Evolutionary conservation across 2,329 filamentous ascomycete species (phyloP).

Genomic region (Nothophaeocryptopus gaeumannii): DNA sequence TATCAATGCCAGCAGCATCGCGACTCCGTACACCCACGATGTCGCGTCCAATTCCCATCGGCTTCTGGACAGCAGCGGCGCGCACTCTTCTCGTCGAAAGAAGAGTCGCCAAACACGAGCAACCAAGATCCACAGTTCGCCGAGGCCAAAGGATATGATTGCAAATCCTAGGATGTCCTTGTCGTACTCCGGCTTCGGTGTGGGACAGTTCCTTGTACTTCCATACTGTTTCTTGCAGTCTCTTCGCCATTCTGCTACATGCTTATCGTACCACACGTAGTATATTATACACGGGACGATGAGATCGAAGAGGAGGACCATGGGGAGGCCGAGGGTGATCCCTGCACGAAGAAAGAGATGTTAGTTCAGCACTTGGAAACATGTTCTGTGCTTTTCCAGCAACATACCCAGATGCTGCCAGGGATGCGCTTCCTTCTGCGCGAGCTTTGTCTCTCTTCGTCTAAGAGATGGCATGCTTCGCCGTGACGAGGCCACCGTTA

Average conservation of each 20-base stretch:
- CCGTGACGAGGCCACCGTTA: constrained; percentile 15
- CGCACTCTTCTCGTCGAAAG: constrained; percentile 29
- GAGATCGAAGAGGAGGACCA: constrained; percentile 33
- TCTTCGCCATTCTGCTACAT: constrained; percentile 14
- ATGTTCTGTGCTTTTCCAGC: too few species aligned
- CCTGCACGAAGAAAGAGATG: constrained; percentile 15
- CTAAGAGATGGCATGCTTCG: constrained; percentile 25
- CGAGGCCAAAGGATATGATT: constrained; percentile 31
- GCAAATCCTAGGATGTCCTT: constrained; percentile 31
- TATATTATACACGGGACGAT: constrained; percentile 34
- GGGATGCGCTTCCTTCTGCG: constrained; percentile 29
- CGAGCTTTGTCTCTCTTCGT: constrained; percentile 27
- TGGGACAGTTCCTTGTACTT: constrained; percentile 20
- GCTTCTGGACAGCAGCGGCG: constrained; percentile 30
- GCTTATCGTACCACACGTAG: constrained; percentile 31
- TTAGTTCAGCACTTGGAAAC: not conserved
- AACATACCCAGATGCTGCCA: constrained; percentile 27
- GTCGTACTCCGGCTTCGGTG: constrained; percentile 27
- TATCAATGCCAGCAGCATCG: constrained; percentile 31
- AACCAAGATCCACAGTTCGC: constrained; percentile 34
- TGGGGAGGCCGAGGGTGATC: constrained; percentile 32
- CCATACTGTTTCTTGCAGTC: constrained; percentile 20
- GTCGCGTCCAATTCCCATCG: constrained; percentile 35
- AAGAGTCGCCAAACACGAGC: constrained; percentile 30
- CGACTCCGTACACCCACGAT: constrained; percentile 33